phyloP scores from a whole-genome alignment of 2,329 filamentous ascomycete genomes.

The Sarocladium oryzae region DNA sequence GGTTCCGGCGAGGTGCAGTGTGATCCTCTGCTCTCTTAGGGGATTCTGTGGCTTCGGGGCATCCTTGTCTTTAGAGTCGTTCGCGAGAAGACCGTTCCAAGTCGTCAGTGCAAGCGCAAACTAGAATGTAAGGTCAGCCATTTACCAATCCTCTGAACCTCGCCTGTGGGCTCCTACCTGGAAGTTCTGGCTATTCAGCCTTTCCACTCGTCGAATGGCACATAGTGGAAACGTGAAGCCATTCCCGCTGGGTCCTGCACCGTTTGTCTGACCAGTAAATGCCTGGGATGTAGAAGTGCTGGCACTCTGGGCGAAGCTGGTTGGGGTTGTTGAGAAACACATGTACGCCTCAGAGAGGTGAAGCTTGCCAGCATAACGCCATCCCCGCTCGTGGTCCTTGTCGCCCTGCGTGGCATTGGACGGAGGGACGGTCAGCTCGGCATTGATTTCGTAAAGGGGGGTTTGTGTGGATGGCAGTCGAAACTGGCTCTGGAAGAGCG shows the following conservation, averaged over 20 bases:
- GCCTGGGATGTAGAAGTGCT: constrained; percentile 72
- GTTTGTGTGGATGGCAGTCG: constrained; percentile 88
- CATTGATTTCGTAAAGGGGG: constrained; percentile 91
- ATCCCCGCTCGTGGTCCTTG: constrained; percentile 65
- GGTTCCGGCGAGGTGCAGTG: constrained; percentile 83
- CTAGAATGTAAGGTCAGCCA: constrained; percentile 26
- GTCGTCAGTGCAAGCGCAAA: constrained; percentile 93
- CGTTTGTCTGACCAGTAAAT: constrained; percentile 89
- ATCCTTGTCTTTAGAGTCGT: constrained; percentile 45
- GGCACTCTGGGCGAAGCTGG: constrained; percentile 76
- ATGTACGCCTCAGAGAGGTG: constrained; percentile 92
- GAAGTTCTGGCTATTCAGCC: constrained; percentile 86
- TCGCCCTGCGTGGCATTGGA: constrained; percentile 65
- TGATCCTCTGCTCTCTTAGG: constrained; percentile 71
- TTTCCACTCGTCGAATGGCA: constrained; percentile 84
- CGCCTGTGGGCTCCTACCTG: constrained; percentile 36
- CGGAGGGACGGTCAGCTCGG: constrained; percentile 82
- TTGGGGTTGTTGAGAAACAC: constrained; percentile 91
- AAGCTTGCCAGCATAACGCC: constrained; percentile 85
- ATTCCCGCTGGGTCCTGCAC: constrained; percentile 87
- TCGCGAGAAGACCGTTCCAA: constrained; percentile 70
- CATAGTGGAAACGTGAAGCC: constrained; percentile 93
- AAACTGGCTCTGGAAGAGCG: constrained; percentile 93
- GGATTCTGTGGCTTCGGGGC: constrained; percentile 36
- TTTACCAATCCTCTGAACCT: neutral